Evolutionary conservation across 1,284 basidiomycete genomes (phyloP), one percentile per base, ranked within the genome.

Genomic region (Kalmanozyma brasiliensis): DNA sequence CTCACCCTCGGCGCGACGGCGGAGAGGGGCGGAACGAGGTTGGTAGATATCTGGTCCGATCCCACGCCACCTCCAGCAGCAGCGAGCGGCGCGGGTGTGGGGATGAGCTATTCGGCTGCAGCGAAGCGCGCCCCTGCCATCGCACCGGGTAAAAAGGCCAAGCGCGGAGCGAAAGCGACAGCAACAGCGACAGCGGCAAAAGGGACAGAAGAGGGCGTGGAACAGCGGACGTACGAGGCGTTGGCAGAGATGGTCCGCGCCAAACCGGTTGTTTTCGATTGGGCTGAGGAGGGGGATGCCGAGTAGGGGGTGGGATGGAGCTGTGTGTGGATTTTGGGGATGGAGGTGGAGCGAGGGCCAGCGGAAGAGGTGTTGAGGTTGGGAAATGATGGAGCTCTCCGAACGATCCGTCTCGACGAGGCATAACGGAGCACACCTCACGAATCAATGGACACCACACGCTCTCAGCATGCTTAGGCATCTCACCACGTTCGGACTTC

Each of bases 31-130:
- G 23, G 14, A 17, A 29, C 48, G 4, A 67, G 60, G 23, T 23
- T 67, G 6, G 49, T 67, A n/a, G 59, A 68, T 16, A 68, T 68
- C 10, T 68, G 64, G 64, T 44, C 58, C 9, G 46, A 55, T 8
- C 33, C 52, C 14, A 20, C 32, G 6, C n/a, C 46, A 1, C 5
- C 35, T 5, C 13, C 52, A 4, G 16, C 35, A 22, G 37, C 33
- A 4, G 14, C 45, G 11, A 13, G 33, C 11, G 20, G 23, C 14
- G 11, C 43, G 23, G 44, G n/a, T 9, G 23, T 45, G 4, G 51
- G 37, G 13, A 29, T 67, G n/a, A 57, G 44, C 24, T 68, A 68
- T 26, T 68, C 64, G 8, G 64, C 64, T 3, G 64, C 53, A 1
- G 48, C 45, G 4, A 61, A 68, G 24, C 42, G 53, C 9, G 48